phyloP scores from a whole-genome alignment of 164 flowering plant species.

The Umbilicus rupestris region DNA sequence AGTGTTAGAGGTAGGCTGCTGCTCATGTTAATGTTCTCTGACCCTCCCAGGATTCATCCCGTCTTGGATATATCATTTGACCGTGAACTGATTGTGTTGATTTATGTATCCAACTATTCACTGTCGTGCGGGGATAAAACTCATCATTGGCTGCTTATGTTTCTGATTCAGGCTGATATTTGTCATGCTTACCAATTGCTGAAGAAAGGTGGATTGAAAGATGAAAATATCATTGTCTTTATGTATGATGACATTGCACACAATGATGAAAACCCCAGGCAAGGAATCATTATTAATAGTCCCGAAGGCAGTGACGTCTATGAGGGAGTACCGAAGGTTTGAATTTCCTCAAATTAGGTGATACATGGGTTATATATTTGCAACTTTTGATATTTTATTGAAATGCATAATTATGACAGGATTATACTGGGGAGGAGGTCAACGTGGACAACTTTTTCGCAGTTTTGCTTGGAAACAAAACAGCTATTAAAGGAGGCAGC shows the following conservation, averaged over 20 bases:
- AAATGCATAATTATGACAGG: conserved; percentile 38
- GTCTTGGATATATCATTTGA: too few relatives aligned
- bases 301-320: conserved; percentile 77
- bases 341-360: conserved; percentile 7
- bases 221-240: conserved; percentile 77
- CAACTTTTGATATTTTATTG: neutral
- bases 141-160: neutral
- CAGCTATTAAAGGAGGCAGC: conserved; percentile 73
- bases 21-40: neutral
- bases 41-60: neutral
- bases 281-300: conserved; percentile 66
- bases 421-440: conserved; percentile 67
- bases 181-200: conserved; percentile 90
- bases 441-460: conserved; percentile 64
- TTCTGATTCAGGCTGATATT: conserved; percentile 55
- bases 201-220: conserved; percentile 75
- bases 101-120: too few relatives aligned
- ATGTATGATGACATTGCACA: conserved; percentile 89
- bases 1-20: too few relatives aligned
- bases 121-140: neutral
- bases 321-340: conserved; percentile 79
- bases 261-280: conserved; percentile 64
- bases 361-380: neutral
- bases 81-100: too few relatives aligned
- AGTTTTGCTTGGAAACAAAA: conserved; percentile 70